Evolutionary conservation across 257 asterid genomes (phyloP), one percentile per base, ranked within the genome.

Genomic region (Lantana camara): DNA sequence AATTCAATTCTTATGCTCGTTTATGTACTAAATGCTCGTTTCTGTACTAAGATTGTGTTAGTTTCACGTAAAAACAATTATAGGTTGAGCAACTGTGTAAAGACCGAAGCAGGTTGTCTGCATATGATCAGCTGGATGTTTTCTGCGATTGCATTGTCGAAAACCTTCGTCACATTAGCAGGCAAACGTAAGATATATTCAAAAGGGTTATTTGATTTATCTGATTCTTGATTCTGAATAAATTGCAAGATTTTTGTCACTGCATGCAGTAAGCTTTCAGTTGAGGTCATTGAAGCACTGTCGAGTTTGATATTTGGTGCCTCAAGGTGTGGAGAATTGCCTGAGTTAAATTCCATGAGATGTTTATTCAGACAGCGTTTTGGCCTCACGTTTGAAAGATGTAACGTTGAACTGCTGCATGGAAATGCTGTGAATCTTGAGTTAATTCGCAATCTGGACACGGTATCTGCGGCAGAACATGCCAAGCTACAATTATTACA

Each of bases 261-360:
- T 2, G 3, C 35, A 30, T 60, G 38, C 68, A 71, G 84, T 0
- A 56, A 79, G 15, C 67, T 79, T 47, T 19, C 77, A 10, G 57
- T 8, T 62, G 71, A 73, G 17, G 68, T 66, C 1, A 10, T 29
- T 24, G 85, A 76, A 64, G 82, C 77, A n/a, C 16, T 70, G 24
- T 70, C 80, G n/a, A 73, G 75, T 55, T 61, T 79, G 45, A 58
- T 79, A 73, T 76, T 66, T 70, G 85, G 80, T 42, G 71, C 79
- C 14, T 73, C 82, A 61, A 79, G 79, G 63, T 69, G 85, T 41
- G 79, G 82, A 0, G 79, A 75, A 50, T 17, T 79, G 14, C 75
- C 75, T 0, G 85, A 79, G 77, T 48, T 79, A 5, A 67, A 76
- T 29, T 61, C 63, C 0, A 14, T 72, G 0, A 56, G 82, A 30